Base-by-base conservation (phyloP, 176 grass and related monocot genomes). In the Olyra latifolia region DNA sequence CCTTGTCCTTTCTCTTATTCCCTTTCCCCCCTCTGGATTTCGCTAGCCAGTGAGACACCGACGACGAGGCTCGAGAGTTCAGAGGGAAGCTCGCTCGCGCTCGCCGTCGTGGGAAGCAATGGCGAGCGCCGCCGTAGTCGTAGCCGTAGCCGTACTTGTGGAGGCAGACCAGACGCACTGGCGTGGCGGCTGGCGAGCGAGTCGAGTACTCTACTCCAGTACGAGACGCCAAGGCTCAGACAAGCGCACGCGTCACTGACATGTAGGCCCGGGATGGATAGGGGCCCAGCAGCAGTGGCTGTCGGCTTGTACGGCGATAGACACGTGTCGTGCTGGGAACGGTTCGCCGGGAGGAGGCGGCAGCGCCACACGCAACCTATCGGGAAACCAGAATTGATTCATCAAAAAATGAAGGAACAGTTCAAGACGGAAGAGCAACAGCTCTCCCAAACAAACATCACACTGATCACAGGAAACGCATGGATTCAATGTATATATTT, bases 331-430 rank as follows among this genome's bases (percentile, higher is more conserved):
- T 2, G n/a, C 12, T 58, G n/a, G 24, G 66, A 30, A 71, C 41
- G 24, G 17, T 25, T 16, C 8, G 19, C 8, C 1, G 6, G 11
- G 28, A 8, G 42, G 55, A 20, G 14, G 9, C 49, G 5, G 8
- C 80, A 32, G 24, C 64, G 7, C 89, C 89, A 74, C 89, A 72
- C 80, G 45, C 19, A 57, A 7, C 89, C 75, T 87, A 91, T 84
- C 88, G 44, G 75, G 60, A 43, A 43, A 10, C 39, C 39, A 44
- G 22, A 28, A 17, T 35, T 35, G 32, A 35, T 35, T 35, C 32
- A 35, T 1, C 32, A 2, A 35, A 35, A 35, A 35, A 3, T 3
- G 5, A 35, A 44, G 22, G 17, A 17, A 32, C 42, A 14, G 13
- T 6, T 12, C 19, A 50, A 13, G 4, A 35, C 28, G 7, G 20